phyloP scores from a whole-genome alignment of 2,329 filamentous ascomycete species.

The Neopestalotiopsis rosae region DNA sequence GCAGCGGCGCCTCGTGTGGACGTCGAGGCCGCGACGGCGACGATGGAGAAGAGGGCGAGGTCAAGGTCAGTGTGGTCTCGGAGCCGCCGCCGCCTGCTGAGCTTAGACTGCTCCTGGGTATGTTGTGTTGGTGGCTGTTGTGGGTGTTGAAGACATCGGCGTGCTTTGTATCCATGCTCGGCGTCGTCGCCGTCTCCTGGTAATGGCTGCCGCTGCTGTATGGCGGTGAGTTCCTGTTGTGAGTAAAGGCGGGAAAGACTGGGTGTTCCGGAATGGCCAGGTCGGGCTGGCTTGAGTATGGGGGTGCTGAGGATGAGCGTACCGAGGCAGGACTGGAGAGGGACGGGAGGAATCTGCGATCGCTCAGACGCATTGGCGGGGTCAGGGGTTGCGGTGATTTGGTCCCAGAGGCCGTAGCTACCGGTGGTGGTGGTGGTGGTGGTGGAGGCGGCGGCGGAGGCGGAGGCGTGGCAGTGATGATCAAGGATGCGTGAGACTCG shows the following conservation, averaged over 20 bases:
- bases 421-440: not conserved
- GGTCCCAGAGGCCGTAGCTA: constrained; percentile 33
- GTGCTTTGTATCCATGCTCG: constrained; percentile 3
- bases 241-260: constrained; percentile 37
- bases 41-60: not conserved
- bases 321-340: constrained; percentile 31
- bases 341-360: constrained; percentile 49
- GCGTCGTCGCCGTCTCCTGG: constrained; percentile 18
- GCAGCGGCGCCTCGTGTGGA: constrained; percentile 40
- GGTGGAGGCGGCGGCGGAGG: constrained; percentile 26
- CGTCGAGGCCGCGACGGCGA: constrained; percentile 39
- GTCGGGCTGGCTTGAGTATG: constrained; percentile 16
- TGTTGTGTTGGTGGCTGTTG: not conserved
- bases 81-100: not conserved
- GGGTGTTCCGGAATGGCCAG: constrained; percentile 43
- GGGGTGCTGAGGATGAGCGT: constrained; percentile 22
- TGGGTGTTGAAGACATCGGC: not conserved
- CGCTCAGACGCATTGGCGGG: constrained; percentile 51
- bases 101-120: constrained; percentile 3
- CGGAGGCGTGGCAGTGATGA: constrained; percentile 27
- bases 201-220: constrained; percentile 29
- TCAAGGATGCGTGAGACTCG: constrained; percentile 48
- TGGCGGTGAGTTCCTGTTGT: constrained; percentile 37
- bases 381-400: constrained; percentile 38
- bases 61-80: not conserved